Evolutionary conservation across 2,329 filamentous ascomycete species (phyloP).

Genomic region (Fusarium domesticum): DNA sequence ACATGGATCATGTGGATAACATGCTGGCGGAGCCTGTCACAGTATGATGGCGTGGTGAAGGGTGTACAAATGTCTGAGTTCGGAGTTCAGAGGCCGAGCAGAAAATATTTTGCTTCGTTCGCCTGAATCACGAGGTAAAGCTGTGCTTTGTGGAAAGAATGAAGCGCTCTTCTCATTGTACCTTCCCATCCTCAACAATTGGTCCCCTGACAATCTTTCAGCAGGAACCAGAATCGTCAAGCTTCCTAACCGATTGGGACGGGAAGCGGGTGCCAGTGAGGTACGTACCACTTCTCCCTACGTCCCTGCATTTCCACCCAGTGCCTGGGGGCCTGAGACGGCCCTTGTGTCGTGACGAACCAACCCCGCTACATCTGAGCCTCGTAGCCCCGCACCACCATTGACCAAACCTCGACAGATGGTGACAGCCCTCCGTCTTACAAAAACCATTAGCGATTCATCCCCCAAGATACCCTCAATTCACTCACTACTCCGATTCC

Average conservation of each 20-base stretch:
- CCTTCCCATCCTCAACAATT: constrained; percentile 7
- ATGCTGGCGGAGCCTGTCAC: constrained; percentile 18
- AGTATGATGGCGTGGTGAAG: constrained; percentile 4
- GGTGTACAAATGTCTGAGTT: neutral
- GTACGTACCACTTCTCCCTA: neutral
- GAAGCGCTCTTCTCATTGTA: constrained; percentile 1
- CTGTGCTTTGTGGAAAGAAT: constrained; percentile 6
- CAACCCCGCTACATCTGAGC: constrained; percentile 21
- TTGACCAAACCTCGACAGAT: neutral
- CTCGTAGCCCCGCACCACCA: constrained; percentile 22
- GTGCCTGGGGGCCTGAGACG: no score
- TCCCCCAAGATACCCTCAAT: neutral
- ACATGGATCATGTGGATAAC: constrained; percentile 26
- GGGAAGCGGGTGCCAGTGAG: neutral
- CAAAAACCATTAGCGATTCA: neutral
- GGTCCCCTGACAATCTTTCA: neutral
- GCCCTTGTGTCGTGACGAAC: constrained; percentile 26
- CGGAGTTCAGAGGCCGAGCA: neutral
- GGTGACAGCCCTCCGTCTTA: neutral
- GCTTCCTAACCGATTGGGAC: neutral
- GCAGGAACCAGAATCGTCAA: neutral
- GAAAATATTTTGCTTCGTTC: constrained; percentile 3
- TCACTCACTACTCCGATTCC: neutral
- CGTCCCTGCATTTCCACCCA: constrained; percentile 19
- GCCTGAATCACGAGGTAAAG: constrained; percentile 2